Evolutionary conservation across 768 basidiomycete genomes (phyloP), one percentile per base, ranked within the genome.

Genomic region (Sarcodon aspratus): DNA sequence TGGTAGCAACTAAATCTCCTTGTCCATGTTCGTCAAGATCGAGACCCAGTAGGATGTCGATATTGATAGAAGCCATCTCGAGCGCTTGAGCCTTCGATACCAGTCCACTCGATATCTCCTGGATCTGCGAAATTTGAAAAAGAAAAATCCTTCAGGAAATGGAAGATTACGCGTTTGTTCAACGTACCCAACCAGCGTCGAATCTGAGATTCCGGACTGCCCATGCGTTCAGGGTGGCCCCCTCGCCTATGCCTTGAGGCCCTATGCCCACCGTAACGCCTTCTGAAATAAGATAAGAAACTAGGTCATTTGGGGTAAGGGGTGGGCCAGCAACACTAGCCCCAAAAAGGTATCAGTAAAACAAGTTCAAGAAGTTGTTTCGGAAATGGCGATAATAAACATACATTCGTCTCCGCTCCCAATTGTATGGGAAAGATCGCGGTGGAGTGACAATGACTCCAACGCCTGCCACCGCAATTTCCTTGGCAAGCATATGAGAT

Each of bases 281-380:
- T 35, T 79, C 71, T 15, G 66, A 62, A 6, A 82, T 60, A 15
- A 90, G 68, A 1, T 66, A 66, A 4, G 71, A 69, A 6, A 82
- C 63, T 0, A 76, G 63, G 8, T 72, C 79, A 8, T 82, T 66
- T 9, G 64, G 59, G 5, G 80, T 72, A 15, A 82, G 59, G 0
- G 90, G 90, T 1, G 81, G 80, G 1, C 90, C 88, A 21, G 85
- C 77, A 36, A 79, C 62, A 59, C 82, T 78, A 52, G 33, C 46
- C 32, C 33, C 31, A 21, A n/a, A 42, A 44, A 33, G 8, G 17
- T 65, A 46, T 34, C 44, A n/a, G 46, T 38, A 27, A 44, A 45
- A 42, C 27, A 34, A 13, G 15, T 35, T 44, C 34, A 21, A 38
- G 27, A 17, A 21, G 31, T 36, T 12, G 15, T 9, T 15, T 13